phyloP scores from a whole-genome alignment of 1,284 basidiomycete species.

The Ustilago trichophora region DNA sequence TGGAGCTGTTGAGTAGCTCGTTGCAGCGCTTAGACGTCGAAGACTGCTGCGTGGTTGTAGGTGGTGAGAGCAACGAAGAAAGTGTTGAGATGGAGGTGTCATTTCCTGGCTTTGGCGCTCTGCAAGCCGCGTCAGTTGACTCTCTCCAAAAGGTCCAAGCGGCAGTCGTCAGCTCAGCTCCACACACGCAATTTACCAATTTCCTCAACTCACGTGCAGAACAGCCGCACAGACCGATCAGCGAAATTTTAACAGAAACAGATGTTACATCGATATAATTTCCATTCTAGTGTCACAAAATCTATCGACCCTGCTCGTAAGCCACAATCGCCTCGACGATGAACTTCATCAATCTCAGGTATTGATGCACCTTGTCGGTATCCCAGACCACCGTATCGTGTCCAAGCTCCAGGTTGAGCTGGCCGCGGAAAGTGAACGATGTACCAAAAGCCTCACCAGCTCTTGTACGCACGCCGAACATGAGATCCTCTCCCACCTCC shows the following conservation, averaged over 20 bases:
- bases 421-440: constrained; percentile 38
- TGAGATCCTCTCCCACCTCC: constrained; percentile 18
- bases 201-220: constrained; percentile 24
- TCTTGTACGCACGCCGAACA: constrained; percentile 38
- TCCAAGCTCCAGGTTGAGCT: constrained; percentile 38
- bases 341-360: constrained; percentile 28
- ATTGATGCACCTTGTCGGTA: constrained; percentile 28
- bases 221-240: constrained; percentile 50
- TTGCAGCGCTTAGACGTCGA: no score
- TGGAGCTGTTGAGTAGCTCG: no score
- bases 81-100: constrained; percentile 25
- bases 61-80: constrained; percentile 3
- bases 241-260: neutral
- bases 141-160: constrained; percentile 14
- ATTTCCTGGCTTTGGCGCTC: no score
- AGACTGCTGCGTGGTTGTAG: neutral
- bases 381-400: constrained; percentile 41
- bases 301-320: constrained; percentile 5
- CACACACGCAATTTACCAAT: constrained; percentile 14
- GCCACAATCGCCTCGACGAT: constrained; percentile 30
- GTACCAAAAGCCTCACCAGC: constrained; percentile 46
- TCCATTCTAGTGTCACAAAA: no score
- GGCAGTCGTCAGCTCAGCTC: constrained; percentile 49
- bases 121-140: constrained; percentile 23
- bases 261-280: constrained; percentile 15